Evolutionary conservation across 331 rosid genomes (phyloP), one percentile per base, ranked within the genome.

Genomic region (Quercus lobata): DNA sequence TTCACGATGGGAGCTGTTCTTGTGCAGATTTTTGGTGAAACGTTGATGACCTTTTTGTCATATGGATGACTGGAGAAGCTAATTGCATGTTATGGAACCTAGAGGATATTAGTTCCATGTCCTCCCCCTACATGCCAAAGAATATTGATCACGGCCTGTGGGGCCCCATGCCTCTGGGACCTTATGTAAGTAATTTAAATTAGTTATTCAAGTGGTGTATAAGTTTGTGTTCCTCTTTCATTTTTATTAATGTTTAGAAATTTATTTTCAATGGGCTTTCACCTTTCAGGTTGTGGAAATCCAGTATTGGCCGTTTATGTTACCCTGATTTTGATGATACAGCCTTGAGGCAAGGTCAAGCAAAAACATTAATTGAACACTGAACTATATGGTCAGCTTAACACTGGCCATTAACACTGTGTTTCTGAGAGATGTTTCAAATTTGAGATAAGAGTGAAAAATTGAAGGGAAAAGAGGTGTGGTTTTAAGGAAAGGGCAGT

Each of bases 11-110:
- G 5, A 53, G 41, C 15, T 93, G 97, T 78, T 88, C 97, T 77
- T 91, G 97, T 71, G 74, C 85, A 57, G 90, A 93, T 82, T 88
- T 86, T 71, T 92, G 92, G 97, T 93, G 90, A 87, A 52, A 57
- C 30, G 7, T 65, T 72, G 12, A 18, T 75, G 58, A 41, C 7
- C 34, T 66, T 72, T 62, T 0, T 25, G 53, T 8, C 35, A 55
- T 63, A 25, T 35, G 22, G 63, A 30, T 56, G 73, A 27, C 32
- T 21, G 22, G 32, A 34, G 37, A 69, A 21, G 74, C 55, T 63
- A 16, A 71, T 54, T 66, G 65, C 58, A 19, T 46, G 68, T 63
- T 7, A 41, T 41, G 57, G 78, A 60, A 14, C 27, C 6, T 37
- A 75, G 17, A 75, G 14, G 8, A 24, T 57, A 4, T 46, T 69